Conservation (phyloP, 108 stramenopile species). For the Nitzschia inconspicua region DNA sequence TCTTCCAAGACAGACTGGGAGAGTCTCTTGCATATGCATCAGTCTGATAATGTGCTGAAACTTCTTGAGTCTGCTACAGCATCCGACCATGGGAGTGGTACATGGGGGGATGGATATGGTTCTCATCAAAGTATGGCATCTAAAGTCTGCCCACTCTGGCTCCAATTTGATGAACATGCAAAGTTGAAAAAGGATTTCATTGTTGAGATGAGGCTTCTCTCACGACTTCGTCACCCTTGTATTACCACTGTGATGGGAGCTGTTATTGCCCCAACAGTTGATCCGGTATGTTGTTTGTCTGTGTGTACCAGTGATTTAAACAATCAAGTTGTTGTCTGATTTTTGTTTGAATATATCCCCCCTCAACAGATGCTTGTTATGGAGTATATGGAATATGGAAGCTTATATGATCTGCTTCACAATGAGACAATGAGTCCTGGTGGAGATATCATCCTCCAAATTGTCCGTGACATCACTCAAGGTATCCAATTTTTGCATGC, state of each 20-base stretch:
- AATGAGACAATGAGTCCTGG: slow-evolving; percentile 47
- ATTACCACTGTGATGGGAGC: slow-evolving; percentile 61
- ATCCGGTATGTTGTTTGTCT: slow-evolving; percentile 29
- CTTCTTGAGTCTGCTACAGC: not conserved
- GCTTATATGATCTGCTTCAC: slow-evolving; percentile 51
- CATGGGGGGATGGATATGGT: not conserved
- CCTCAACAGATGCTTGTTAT: slow-evolving; percentile 28
- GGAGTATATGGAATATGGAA: slow-evolving; percentile 51
- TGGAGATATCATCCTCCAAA: slow-evolving; percentile 52
- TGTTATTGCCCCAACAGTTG: slow-evolving; percentile 27
- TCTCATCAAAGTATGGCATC: not conserved
- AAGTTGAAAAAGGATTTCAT: slow-evolving; percentile 44
- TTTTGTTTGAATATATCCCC: too few relatives aligned
- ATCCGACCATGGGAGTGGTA: slow-evolving; percentile 3
- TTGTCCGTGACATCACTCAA: slow-evolving; percentile 48
- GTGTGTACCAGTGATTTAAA: too few relatives aligned
- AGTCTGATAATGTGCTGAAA: slow-evolving; percentile 5
- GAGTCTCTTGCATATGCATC: not conserved
- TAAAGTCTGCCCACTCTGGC: not conserved
- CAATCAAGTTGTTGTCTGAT: too few relatives aligned
- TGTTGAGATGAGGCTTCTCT: slow-evolving; percentile 49
- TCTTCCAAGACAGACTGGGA: not conserved
- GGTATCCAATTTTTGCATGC: slow-evolving; percentile 56
- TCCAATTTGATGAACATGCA: not conserved
- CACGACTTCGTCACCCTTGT: slow-evolving; percentile 56